Conservation (phyloP, 176 grass and related monocot species). For the Oropetium thomaeum region DNA sequence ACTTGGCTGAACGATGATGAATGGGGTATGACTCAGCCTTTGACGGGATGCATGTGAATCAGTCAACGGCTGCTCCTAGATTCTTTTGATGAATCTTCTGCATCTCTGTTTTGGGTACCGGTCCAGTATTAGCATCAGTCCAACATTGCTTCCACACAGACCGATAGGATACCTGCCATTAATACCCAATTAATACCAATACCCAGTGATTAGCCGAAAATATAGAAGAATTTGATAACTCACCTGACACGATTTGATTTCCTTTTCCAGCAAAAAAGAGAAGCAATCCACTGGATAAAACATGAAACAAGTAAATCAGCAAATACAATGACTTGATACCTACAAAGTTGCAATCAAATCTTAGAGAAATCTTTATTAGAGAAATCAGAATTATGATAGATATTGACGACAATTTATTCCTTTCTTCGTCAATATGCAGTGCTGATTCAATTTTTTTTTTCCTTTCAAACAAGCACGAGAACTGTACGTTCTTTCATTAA, state of each 20-base stretch:
- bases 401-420: background rate
- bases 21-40: background rate
- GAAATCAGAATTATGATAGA: background rate
- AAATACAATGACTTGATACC: background rate
- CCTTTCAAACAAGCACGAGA: no score
- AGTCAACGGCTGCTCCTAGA: background rate
- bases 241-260: slow-evolving; percentile 66
- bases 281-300: slow-evolving; percentile 57
- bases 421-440: background rate
- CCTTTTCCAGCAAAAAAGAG: slow-evolving; percentile 53
- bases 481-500: no score
- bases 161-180: slow-evolving; percentile 68
- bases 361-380: no score
- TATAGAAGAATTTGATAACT: slow-evolving; percentile 25
- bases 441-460: no score
- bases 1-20: background rate
- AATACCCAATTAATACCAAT: background rate
- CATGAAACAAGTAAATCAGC: slow-evolving; percentile 26
- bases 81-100: slow-evolving; percentile 47
- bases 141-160: slow-evolving; percentile 56
- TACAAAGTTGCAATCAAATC: no score
- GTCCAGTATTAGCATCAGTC: slow-evolving; percentile 74
- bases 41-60: background rate
- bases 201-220: background rate
- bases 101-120: slow-evolving; percentile 45